A percentile compares a stretch with the other conserved stretches of the same genome.
Conservation (phyloP, 31 red algal genomes). For the Odonthalia washingtoniensis region DNA sequence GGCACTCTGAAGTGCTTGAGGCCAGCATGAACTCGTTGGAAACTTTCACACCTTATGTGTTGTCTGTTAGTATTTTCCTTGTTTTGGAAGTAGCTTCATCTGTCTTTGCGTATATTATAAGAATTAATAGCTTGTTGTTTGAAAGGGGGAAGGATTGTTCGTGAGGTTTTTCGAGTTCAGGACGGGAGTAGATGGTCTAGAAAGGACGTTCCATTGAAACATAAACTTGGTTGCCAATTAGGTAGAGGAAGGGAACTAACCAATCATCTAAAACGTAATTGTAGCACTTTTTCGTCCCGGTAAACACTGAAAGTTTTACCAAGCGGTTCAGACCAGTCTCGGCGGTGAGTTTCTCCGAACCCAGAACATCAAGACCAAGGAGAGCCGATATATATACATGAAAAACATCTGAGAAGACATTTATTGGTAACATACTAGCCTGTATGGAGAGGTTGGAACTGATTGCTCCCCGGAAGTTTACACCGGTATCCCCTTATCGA, state of each 20-base stretch:
- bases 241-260: neutral
- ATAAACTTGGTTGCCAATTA: neutral
- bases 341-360: slow-evolving; percentile 38
- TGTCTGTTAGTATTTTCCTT: neutral
- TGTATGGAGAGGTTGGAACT: too few relatives aligned
- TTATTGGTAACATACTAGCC: too few relatives aligned
- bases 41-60: slow-evolving; percentile 13
- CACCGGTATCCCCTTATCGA: too few relatives aligned
- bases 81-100: slow-evolving; percentile 5
- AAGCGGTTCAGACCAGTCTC: slow-evolving; percentile 47
- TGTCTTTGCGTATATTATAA: neutral
- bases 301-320: neutral
- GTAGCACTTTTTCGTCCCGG: neutral
- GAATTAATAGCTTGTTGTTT: slow-evolving; percentile 29
- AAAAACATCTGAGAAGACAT: too few relatives aligned
- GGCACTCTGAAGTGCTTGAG: slow-evolving; percentile 21
- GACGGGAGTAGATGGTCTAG: too few relatives aligned
- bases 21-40: slow-evolving; percentile 8
- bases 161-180: slow-evolving; percentile 1
- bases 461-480: too few relatives aligned
- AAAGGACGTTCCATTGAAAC: neutral
- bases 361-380: too few relatives aligned
- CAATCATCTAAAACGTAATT: neutral
- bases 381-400: too few relatives aligned
- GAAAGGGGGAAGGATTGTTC: slow-evolving; percentile 14